phyloP scores from a whole-genome alignment of 805 yeast genomes.

The Starmerella asiatica region DNA sequence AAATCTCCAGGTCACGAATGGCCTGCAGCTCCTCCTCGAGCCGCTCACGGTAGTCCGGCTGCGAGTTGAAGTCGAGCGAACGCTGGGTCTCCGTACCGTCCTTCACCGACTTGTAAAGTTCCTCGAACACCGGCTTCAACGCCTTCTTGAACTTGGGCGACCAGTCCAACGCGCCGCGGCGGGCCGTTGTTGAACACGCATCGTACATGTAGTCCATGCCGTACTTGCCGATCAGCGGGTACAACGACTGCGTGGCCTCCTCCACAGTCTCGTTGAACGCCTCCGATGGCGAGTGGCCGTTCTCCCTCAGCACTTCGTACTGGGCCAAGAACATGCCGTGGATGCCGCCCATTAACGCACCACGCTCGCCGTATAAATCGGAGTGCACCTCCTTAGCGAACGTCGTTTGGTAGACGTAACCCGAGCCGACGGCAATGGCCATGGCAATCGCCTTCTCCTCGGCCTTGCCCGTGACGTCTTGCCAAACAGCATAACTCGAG shows the following conservation, averaged over 20 bases:
- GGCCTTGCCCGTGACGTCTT: constrained; percentile 97
- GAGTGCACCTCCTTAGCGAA: constrained; percentile 99
- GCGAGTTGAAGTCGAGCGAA: constrained; percentile 97
- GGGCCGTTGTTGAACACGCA: constrained; percentile 99
- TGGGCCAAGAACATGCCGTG: constrained; percentile 99
- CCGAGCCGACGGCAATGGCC: constrained; percentile 98
- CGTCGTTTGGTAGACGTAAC: constrained; percentile 99
- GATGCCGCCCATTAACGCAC: constrained; percentile 99
- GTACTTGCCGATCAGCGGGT: constrained; percentile 97
- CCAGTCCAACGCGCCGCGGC: constrained; percentile 99
- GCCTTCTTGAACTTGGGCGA: constrained; percentile 98
- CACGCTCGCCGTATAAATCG: constrained; percentile 99
- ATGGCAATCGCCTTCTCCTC: constrained; percentile 97
- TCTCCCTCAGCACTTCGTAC: constrained; percentile 98
- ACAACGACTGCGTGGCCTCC: constrained; percentile 98
- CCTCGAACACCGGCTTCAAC: constrained; percentile 95
- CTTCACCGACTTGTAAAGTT: constrained; percentile 86
- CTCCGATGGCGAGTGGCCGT: constrained; percentile 99
- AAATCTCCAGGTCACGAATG: constrained; percentile 97
- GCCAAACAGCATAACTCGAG: constrained; percentile 99
- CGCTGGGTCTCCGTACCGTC: constrained; percentile 96
- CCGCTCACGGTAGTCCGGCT: constrained; percentile 92
- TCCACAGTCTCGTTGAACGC: constrained; percentile 99
- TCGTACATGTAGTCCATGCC: constrained; percentile 99
- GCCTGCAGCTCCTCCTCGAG: constrained; percentile 83